Percentiles rank a stretch among this genome's conserved stretches.
phyloP scores from a whole-genome alignment of 2,329 filamentous ascomycete genomes.

The Zymoseptoria tritici region DNA sequence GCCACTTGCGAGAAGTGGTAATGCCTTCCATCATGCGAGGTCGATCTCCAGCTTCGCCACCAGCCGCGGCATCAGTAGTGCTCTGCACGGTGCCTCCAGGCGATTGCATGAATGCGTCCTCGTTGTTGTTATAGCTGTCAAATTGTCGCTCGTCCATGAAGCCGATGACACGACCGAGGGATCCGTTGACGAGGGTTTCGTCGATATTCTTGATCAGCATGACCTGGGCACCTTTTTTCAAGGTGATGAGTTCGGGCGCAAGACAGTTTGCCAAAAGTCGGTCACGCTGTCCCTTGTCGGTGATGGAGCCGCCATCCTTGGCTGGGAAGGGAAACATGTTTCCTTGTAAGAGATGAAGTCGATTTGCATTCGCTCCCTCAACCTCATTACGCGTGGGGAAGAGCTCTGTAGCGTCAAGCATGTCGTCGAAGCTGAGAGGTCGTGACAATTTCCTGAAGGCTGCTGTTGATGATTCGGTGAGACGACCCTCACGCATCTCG shows the following conservation, averaged over 20 bases:
- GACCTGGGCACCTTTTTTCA: slow-evolving; percentile 91
- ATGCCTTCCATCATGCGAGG: slow-evolving; percentile 49
- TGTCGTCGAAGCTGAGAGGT: slow-evolving; percentile 64
- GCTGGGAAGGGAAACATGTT: slow-evolving; percentile 63
- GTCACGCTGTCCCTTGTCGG: slow-evolving; percentile 61
- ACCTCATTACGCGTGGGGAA: slow-evolving; percentile 90
- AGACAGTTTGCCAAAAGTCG: slow-evolving; percentile 84
- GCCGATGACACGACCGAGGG: slow-evolving; percentile 73
- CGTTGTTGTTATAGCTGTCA: slow-evolving; percentile 27
- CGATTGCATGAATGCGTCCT: slow-evolving; percentile 17
- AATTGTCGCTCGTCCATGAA: slow-evolving; percentile 63
- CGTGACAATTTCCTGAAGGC: slow-evolving; percentile 69
- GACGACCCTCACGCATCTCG: slow-evolving; percentile 85
- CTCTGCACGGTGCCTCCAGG: slow-evolving; percentile 28
- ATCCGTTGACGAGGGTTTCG: slow-evolving; percentile 86
- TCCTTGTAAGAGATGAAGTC: slow-evolving; percentile 66
- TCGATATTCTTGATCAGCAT: slow-evolving; percentile 99
- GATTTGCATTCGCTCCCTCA: slow-evolving; percentile 70
- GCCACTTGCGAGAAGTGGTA: slow-evolving; percentile 56
- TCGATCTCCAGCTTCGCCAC: slow-evolving; percentile 18
- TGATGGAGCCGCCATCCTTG: slow-evolving; percentile 60
- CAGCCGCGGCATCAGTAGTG: slow-evolving; percentile 7
- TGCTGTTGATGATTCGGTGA: slow-evolving; percentile 66
- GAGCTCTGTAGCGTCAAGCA: slow-evolving; percentile 77
- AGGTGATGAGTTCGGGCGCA: slow-evolving; percentile 69